Percentiles rank a stretch among this genome's conserved stretches.
These are phyloP conservation scores for Porpolomopsis calyptriformis DNA, from an alignment of 768 basidiomycete genomes.

Conservation along the genomic window DNA sequence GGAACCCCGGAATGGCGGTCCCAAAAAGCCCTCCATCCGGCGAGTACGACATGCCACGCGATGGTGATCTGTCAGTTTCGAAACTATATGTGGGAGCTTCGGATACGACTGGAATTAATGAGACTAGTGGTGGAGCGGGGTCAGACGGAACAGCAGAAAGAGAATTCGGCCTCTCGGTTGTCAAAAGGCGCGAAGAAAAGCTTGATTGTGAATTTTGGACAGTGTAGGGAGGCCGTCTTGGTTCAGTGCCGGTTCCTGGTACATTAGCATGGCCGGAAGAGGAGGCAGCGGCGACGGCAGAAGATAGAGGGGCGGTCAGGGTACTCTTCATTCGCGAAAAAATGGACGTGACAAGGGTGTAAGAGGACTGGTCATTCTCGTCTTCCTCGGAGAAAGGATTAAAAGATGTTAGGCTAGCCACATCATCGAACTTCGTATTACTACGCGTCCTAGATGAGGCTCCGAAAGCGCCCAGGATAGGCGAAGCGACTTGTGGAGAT, in stretches of 20 bases:
- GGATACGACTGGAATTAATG: slow-evolving; percentile 75
- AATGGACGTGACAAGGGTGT: slow-evolving; percentile 71
- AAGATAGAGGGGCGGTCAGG: slow-evolving; percentile 54
- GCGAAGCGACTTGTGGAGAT: slow-evolving; percentile 22
- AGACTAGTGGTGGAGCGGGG: slow-evolving; percentile 74
- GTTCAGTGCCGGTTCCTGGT: slow-evolving; percentile 31
- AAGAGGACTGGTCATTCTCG: slow-evolving; percentile 80
- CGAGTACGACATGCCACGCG: slow-evolving; percentile 38
- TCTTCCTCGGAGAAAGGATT: slow-evolving; percentile 92
- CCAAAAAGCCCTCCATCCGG: slow-evolving; percentile 50
- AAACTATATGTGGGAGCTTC: slow-evolving; percentile 61
- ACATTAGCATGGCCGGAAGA: slow-evolving; percentile 21
- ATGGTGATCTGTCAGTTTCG: slow-evolving; percentile 52
- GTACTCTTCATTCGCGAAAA: slow-evolving; percentile 77
- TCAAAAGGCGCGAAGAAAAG: slow-evolving; percentile 35
- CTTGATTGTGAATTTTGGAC: slow-evolving; percentile 34
- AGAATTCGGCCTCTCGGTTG: slow-evolving; percentile 48
- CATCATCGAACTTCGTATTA: slow-evolving; percentile 54
- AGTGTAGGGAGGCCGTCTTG: slow-evolving; percentile 48
- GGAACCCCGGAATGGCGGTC: slow-evolving; percentile 83
- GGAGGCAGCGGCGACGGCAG: slow-evolving; percentile 35
- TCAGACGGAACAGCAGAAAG: slow-evolving; percentile 42
- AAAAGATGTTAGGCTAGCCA: slow-evolving; percentile 70
- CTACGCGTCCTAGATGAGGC: slow-evolving; percentile 51
- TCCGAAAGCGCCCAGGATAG: slow-evolving; percentile 25